phyloP scores from a whole-genome alignment of 371 early-diverging fungal species.

The Apophysomyces trapeziformis region DNA sequence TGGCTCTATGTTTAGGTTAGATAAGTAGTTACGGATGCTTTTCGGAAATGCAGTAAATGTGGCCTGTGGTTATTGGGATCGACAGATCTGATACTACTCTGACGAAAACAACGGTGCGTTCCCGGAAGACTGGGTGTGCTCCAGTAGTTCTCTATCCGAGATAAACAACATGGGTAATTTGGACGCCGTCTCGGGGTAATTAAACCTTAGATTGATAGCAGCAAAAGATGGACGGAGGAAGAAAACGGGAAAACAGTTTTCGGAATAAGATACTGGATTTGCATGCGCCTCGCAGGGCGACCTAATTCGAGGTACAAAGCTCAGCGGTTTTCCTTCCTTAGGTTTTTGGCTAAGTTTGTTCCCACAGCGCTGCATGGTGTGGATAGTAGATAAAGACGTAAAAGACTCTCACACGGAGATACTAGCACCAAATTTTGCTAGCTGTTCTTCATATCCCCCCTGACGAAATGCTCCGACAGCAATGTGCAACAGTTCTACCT shows the following conservation, averaged over 20 bases:
- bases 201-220: conserved; percentile 6
- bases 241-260: conserved; percentile 1
- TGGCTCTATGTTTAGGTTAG: neutral
- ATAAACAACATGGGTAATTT: neutral
- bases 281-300: neutral
- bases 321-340: neutral
- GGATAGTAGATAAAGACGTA: neutral
- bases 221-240: conserved; percentile 1
- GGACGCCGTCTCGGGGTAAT: conserved; percentile 12
- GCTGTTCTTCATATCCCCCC: neutral
- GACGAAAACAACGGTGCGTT: conserved; percentile 2
- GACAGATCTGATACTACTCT: conserved; percentile 8
- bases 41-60: neutral
- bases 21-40: neutral
- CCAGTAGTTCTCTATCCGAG: neutral
- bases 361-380: neutral
- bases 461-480: conserved; percentile 3
- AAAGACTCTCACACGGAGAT: too few relatives aligned
- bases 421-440: neutral
- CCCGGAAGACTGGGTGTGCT: neutral
- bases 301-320: neutral
- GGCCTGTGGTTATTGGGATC: conserved; percentile 10
- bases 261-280: neutral
- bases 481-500: conserved; percentile 7
- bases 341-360: neutral